Conservation (phyloP, 768 basidiomycete genomes). For the Rhizopogon rudus region DNA sequence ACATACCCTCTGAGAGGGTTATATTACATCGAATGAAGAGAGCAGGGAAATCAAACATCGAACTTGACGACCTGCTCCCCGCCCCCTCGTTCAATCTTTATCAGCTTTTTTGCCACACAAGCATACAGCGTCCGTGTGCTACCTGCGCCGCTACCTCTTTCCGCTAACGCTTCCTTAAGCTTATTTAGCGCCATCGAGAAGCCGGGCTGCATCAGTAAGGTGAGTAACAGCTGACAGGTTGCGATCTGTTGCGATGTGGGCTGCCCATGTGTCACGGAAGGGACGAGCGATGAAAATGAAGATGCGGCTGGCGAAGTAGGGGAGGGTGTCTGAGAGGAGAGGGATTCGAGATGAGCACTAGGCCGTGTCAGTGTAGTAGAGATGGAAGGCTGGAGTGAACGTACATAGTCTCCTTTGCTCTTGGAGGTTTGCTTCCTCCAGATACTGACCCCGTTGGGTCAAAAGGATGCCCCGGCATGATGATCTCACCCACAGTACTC, state of each 20-base stretch:
- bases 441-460: conserved; percentile 22
- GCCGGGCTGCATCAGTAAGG: conserved; percentile 49
- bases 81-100: conserved; percentile 72
- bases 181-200: conserved; percentile 57
- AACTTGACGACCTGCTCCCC: conserved; percentile 76
- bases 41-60: conserved; percentile 36
- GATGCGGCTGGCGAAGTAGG: conserved; percentile 55
- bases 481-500: conserved; percentile 57
- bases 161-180: conserved; percentile 52
- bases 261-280: conserved; percentile 27
- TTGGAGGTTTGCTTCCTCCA: conserved; percentile 36
- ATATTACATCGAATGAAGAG: background rate
- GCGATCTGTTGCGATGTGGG: conserved; percentile 67
- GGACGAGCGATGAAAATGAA: conserved; percentile 41
- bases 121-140: conserved; percentile 64
- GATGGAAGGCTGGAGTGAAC: conserved; percentile 15
- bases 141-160: conserved; percentile 38
- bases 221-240: conserved; percentile 60
- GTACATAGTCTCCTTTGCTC: conserved; percentile 60
- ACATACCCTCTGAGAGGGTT: no score
- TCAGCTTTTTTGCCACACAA: conserved; percentile 75
- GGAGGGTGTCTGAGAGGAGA: conserved; percentile 46
- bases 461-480: conserved; percentile 50
- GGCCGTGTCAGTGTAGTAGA: conserved; percentile 2
- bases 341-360: conserved; percentile 54